A percentile compares a stretch with the other conserved stretches of the same genome.
phyloP scores from a whole-genome alignment of 2,329 filamentous ascomycete genomes.

The Chalaropsis thielavioides region DNA sequence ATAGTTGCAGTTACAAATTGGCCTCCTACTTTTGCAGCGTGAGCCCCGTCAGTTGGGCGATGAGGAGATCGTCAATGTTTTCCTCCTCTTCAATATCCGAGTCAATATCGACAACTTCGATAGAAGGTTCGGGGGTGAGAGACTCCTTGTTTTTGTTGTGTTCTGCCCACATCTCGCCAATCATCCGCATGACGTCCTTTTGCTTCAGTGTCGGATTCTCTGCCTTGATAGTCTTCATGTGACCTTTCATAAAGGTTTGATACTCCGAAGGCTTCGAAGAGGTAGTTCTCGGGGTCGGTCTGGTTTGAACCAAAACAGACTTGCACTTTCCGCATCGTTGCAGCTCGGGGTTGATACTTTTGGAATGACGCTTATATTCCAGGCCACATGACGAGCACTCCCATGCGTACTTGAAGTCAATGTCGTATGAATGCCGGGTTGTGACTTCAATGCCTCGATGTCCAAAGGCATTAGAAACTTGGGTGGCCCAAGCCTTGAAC shows the following conservation, averaged over 20 bases:
- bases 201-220: slow-evolving; percentile 44
- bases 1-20: no score
- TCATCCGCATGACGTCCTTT: slow-evolving; percentile 53
- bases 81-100: slow-evolving; percentile 9
- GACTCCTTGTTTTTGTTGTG: slow-evolving; percentile 28
- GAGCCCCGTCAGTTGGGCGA: slow-evolving; percentile 11
- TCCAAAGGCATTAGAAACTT: slow-evolving; percentile 42
- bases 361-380: slow-evolving; percentile 72
- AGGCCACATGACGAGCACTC: slow-evolving; percentile 52
- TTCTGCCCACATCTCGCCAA: slow-evolving; percentile 49
- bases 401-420: slow-evolving; percentile 90
- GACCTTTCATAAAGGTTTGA: slow-evolving; percentile 45
- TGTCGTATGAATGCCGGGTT: slow-evolving; percentile 78
- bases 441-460: slow-evolving; percentile 60
- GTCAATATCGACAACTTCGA: slow-evolving; percentile 19
- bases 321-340: slow-evolving; percentile 70
- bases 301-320: slow-evolving; percentile 56
- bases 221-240: slow-evolving; percentile 47
- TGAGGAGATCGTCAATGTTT: slow-evolving; percentile 8
- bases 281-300: slow-evolving; percentile 50
- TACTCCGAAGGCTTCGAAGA: slow-evolving; percentile 29
- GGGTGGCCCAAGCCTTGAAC: slow-evolving; percentile 62
- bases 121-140: neutral
- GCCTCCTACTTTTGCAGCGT: slow-evolving; percentile 2
- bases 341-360: slow-evolving; percentile 59